Base-by-base conservation (phyloP, 163 green algal genomes). In the Scenedesmus sp. region DNA sequence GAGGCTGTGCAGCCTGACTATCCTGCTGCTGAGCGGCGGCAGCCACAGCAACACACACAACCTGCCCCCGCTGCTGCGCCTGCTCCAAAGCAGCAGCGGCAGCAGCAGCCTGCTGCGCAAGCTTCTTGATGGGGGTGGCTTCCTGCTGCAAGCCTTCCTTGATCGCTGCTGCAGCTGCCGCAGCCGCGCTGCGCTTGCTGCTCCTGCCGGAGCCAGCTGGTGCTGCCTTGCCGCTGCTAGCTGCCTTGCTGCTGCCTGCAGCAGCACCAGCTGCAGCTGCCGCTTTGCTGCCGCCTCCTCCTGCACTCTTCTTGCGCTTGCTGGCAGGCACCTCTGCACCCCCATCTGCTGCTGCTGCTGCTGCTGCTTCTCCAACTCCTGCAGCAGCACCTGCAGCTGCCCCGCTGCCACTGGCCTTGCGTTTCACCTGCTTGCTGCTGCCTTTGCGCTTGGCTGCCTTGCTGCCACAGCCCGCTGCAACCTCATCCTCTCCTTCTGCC, bases 131-230 rank as follows among this genome's bases (percentile, higher is more conserved):
- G 12, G 79, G 79, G 4, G 79, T 84, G 4, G 37, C 46, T 24
- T 84, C 79, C 18, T 59, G 43, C 40, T 61, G 79, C 79, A 84
- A 4, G 42, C 37, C 79, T 24, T 59, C 46, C 79, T 42, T 59
- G 24, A 76, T 76, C 7, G 65, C 65, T 76, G 65, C 65, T 76
- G 65, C 9, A 20, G 79, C 79, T 30, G 79, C 79, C 24, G 79
- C 79, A 43, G 79, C 79, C 65, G 79, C 42, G 26, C 43, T 84
- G 43, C 79, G 79, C 16, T 81, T 81, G 72, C 35, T 81, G 72
- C 72, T 49, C 37, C 72, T 81, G 7, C 65, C 65, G 4, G 65
- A 76, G 65, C 65, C 65, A 22, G 65, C 65, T 40, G 65, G 35
- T 49, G 35, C 35, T 46, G 72, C 72, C 15, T 84, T 56, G 79